Percentiles rank a stretch among this genome's conserved stretches.
These are phyloP conservation scores for Colletotrichum tofieldiae DNA, from an alignment of 2,329 filamentous ascomycete genomes.

Conservation along the genomic window DNA sequence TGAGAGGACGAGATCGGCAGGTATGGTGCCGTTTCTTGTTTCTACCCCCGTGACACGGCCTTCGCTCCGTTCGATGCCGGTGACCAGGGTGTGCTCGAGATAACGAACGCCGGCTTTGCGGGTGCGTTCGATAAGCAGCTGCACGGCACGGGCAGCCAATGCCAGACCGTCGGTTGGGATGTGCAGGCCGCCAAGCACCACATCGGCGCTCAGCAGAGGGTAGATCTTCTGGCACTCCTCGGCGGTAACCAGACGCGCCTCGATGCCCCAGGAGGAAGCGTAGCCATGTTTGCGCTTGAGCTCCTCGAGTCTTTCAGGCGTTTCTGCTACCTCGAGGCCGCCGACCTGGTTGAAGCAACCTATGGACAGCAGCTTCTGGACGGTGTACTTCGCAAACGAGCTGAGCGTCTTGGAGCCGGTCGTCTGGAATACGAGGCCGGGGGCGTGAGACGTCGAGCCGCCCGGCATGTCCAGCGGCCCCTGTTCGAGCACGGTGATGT, in stretches of 20 bases:
- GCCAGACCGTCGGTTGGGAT: constrained; percentile 75
- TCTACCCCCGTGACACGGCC: constrained; percentile 70
- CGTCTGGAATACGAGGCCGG: constrained; percentile 76
- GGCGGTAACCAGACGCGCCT: constrained; percentile 65
- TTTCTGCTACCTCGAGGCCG: constrained; percentile 75
- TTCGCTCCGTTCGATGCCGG: constrained; percentile 65
- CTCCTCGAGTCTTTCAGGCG: constrained; percentile 70
- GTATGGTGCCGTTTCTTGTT: constrained; percentile 63
- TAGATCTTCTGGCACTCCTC: constrained; percentile 70
- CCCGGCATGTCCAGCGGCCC: constrained; percentile 75
- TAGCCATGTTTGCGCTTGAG: constrained; percentile 75
- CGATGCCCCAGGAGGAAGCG: constrained; percentile 73
- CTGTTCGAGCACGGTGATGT: constrained; percentile 77
- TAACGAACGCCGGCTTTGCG: constrained; percentile 72
- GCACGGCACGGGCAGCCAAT: constrained; percentile 73
- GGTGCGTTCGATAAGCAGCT: constrained; percentile 73
- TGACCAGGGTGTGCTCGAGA: constrained; percentile 70
- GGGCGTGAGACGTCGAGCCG: constrained; percentile 77
- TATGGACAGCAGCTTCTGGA: constrained; percentile 71
- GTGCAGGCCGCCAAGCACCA: constrained; percentile 72
- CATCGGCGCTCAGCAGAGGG: constrained; percentile 66
- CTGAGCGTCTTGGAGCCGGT: constrained; percentile 72
- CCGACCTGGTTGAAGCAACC: constrained; percentile 76
- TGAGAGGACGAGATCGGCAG: constrained; percentile 74
- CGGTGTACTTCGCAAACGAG: constrained; percentile 72